A percentile compares a stretch with the other conserved stretches of the same genome.
Evolutionary conservation across 2,329 filamentous ascomycete species (phyloP).

Genomic region (Tolypocladium guangdongense): DNA sequence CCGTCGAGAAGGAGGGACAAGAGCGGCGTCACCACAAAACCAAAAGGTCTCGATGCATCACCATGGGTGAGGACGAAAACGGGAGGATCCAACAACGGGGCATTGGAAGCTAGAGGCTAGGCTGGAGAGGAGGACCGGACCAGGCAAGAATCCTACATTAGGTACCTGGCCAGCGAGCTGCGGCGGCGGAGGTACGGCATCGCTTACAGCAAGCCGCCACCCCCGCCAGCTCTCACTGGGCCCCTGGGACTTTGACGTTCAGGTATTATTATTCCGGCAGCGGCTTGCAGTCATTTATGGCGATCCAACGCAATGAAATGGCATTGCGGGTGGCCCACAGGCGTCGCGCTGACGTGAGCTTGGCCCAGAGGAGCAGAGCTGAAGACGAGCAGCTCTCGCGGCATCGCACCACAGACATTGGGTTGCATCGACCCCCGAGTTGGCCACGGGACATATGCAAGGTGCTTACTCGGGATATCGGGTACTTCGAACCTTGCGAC

Average conservation of each 20-base stretch:
- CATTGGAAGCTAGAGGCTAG: not conserved
- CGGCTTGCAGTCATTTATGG: not conserved
- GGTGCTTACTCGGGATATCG: not conserved
- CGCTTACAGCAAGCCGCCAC: not conserved
- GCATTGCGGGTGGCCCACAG: not conserved
- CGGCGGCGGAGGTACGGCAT: not conserved
- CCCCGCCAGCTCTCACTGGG: not conserved
- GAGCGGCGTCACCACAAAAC: not conserved
- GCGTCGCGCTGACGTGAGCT: not conserved
- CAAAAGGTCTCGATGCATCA: not conserved
- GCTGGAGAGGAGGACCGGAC: not conserved
- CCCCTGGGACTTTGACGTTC: not conserved
- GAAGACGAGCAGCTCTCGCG: too few species aligned
- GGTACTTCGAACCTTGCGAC: not conserved
- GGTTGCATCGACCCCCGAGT: too few species aligned
- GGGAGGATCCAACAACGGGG: not conserved
- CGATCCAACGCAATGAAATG: not conserved
- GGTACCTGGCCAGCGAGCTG: too few species aligned
- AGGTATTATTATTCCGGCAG: not conserved
- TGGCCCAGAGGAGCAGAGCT: not conserved
- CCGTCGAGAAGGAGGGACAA: not conserved
- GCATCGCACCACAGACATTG: too few species aligned
- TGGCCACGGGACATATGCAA: not conserved
- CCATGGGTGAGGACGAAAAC: not conserved
- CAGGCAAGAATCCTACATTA: too few species aligned